These are phyloP conservation scores for Lodderomyces metapsilosis DNA, from an alignment of 1,139 yeast species.

Conservation along the genomic window DNA sequence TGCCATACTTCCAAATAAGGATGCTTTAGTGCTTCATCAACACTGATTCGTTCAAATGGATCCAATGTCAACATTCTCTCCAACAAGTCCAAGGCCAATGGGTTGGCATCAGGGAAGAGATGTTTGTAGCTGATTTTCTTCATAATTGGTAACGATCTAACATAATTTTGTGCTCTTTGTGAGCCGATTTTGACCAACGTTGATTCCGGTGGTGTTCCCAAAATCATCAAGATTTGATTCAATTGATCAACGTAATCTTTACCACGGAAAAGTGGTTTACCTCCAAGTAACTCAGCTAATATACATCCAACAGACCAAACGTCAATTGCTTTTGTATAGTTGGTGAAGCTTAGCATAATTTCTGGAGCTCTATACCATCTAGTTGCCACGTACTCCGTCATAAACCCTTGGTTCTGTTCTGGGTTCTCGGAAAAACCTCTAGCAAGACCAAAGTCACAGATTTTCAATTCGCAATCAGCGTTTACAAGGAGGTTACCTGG, in stretches of 20 bases:
- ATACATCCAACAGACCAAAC: conserved; percentile 98
- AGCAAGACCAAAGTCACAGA: conserved; percentile 95
- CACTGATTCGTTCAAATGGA: conserved; percentile 83
- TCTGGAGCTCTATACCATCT: conserved; percentile 99
- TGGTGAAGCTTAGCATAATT: conserved; percentile 89
- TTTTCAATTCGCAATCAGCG: conserved; percentile 94
- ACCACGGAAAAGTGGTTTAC: conserved; percentile 90
- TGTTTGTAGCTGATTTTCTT: conserved; percentile 74
- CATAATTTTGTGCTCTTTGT: conserved; percentile 87
- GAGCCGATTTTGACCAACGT: conserved; percentile 85
- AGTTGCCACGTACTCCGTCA: conserved; percentile 97
- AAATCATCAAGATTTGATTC: conserved; percentile 76
- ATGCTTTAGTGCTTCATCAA: conserved; percentile 84
- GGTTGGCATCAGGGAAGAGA: conserved; percentile 82
- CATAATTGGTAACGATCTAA: conserved; percentile 79
- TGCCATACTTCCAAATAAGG: conserved; percentile 94
- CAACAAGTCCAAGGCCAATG: conserved; percentile 80
- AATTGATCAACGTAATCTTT: conserved; percentile 94
- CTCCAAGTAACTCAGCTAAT: conserved; percentile 87
- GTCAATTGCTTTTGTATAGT: conserved; percentile 93
- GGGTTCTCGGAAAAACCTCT: conserved; percentile 89
- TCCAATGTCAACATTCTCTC: conserved; percentile 84
- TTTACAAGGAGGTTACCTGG: conserved; percentile 92
- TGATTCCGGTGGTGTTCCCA: conserved; percentile 90
- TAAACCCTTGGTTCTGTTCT: conserved; percentile 82